Base-by-base conservation (phyloP, 2,329 filamentous ascomycete species). In the Talaromyces sp. region DNA sequence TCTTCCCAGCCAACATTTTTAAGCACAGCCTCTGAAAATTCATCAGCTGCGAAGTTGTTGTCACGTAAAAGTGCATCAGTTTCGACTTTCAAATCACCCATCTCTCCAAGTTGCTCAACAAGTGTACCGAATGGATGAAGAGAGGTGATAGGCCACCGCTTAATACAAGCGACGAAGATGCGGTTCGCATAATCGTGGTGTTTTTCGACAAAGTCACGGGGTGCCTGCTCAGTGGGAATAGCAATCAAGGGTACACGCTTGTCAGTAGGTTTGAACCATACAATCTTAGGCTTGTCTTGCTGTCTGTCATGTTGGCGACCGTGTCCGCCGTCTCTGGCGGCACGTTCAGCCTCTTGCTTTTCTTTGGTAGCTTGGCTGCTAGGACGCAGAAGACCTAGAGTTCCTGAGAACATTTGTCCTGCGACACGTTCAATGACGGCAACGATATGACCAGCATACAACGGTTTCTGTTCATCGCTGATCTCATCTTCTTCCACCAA, bases 251-350 rank as follows among this genome's bases (percentile, higher is more conserved):
- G 95, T 57, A 99, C 95, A 75, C 95, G 92, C 86, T 99, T 98
- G 81, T 99, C 95, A 1, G 95, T 99, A 66, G 95, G 95, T 84
- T 99, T 99, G 84, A 99, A 99, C 95, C 95, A 99, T 49, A 99
- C 95, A 80, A 99, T 99, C 88, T 99, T 99, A 68, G 95, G 95
- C 81, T 97, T 97, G 69, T 99, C 95, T 76, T 96, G 93, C 62
- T 93, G 91, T 69, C 90, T 89, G 67, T 93, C 91, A 69, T 95
- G 89, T 62, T 89, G 86, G 67, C 86, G 86, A 68, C 90, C 89
- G 69, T 86, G 85, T 69, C 83, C 85, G 68, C 93, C 94, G 76
- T 98, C 94, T 71, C 94, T 89, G 71, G 93, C 93, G 70, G 91
- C 90, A 68, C 95, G 89, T 83, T 99, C 95, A 52, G 95, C 95